These are phyloP conservation scores for Pugionium dolabratum DNA, from an alignment of 345 rosid genomes.

Conservation along the genomic window DNA sequence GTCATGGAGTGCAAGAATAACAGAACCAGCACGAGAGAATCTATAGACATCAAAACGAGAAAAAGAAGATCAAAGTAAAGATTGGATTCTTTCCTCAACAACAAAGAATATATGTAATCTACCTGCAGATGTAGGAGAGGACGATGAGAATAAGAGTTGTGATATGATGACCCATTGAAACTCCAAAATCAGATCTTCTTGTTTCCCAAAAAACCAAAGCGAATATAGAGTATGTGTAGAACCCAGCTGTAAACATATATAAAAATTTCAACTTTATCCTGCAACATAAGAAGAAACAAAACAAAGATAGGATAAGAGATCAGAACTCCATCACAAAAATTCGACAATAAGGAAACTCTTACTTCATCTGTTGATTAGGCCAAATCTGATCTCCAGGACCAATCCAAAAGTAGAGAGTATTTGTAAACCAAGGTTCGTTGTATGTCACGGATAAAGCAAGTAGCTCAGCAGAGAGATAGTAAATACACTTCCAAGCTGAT, in stretches of 20 bases:
- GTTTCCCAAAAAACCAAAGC: constrained; percentile 99
- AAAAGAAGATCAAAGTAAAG: not conserved
- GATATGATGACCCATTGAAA: constrained; percentile 96
- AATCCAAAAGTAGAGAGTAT: constrained; percentile 74
- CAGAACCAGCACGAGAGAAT: constrained; percentile 81
- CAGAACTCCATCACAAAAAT: not conserved
- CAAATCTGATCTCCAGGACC: constrained; percentile 90
- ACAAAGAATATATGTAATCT: not conserved
- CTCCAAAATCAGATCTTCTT: constrained; percentile 97
- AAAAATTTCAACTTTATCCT: constrained; percentile 86
- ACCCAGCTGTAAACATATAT: constrained; percentile 94
- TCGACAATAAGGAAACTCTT: constrained; percentile 28
- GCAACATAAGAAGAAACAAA: constrained; percentile 30
- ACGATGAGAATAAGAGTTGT: constrained; percentile 76
- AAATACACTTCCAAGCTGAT: constrained; percentile 90
- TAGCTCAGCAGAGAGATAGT: constrained; percentile 76
- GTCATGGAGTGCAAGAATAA: constrained; percentile 77
- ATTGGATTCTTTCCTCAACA: not conserved
- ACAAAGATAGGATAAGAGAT: constrained; percentile 3
- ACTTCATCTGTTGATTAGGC: constrained; percentile 87
- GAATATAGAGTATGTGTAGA: constrained; percentile 91
- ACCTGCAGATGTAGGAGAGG: constrained; percentile 88
- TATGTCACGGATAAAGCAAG: constrained; percentile 69
- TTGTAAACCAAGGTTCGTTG: constrained; percentile 79
- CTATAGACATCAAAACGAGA: constrained; percentile 42